Evolutionary conservation across 2,329 filamentous ascomycete genomes (phyloP), one percentile per base, ranked within the genome.

Genomic region (Myriosclerotinia scirpicola): DNA sequence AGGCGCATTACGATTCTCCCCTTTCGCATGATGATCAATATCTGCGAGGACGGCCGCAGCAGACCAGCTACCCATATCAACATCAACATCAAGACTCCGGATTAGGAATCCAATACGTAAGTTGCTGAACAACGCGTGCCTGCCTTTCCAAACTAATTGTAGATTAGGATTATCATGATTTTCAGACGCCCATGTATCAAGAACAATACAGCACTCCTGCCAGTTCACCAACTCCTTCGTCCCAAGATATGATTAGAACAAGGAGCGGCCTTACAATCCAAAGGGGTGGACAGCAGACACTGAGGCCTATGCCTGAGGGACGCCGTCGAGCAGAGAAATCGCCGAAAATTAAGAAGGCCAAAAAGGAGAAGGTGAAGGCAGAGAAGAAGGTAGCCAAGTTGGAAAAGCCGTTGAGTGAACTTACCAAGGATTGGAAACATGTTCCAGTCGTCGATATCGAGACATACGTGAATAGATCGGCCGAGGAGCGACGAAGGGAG

Each of bases 391-490:
- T 82, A 26, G 83, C 84, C 2, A 84, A 83, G 69, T 79, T 94
- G 46, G 84, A 84, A 4, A 84, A 83, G 64, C 90, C 92, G 0
- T 80, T 96, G 66, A 93, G 90, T 73, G 83, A 88, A 69, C 77
- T 94, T 70, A 91, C 90, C 6, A 85, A 83, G 71, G 83, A 89
- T 64, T 82, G 85, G 69, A 81, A 82, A 22, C 76, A 83, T 65
- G 82, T 92, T 50, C 84, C 86, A 0, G 81, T 96, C 59, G 85
- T 85, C 61, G 89, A 98, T 77, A 97, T 97, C 80, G 86, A 89
- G 63, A 82, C 83, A 36, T 96, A 90, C 81, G 93, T 96, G 46
- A 87, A 89, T 73, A 85, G 94, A 61, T 81, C 90, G 12, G 79
- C 81, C 2, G 88, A 91, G 66, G 83, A 83, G 8, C 86, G 94